These are phyloP conservation scores for Tetradesmus lagerheimii DNA, from an alignment of 139 green algal genomes.

Conservation along the genomic window DNA sequence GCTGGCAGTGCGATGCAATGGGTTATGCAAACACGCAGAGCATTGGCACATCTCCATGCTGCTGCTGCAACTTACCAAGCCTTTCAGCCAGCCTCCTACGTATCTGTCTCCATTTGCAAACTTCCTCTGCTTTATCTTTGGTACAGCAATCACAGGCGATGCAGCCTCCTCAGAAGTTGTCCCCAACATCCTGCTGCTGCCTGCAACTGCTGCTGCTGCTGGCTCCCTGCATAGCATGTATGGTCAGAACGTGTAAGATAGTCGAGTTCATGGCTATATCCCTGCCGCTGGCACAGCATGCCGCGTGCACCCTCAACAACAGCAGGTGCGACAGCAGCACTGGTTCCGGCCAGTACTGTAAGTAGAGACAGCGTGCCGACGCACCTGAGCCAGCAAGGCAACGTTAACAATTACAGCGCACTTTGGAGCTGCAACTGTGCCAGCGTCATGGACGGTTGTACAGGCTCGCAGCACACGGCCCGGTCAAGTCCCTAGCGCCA, in stretches of 20 bases:
- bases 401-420: background rate
- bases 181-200: background rate
- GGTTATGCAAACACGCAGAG: too few species aligned
- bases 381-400: background rate
- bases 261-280: background rate
- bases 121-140: conserved; percentile 16
- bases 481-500: background rate
- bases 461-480: background rate
- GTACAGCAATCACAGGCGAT: background rate
- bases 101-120: conserved; percentile 68
- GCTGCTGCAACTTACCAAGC: conserved; percentile 37
- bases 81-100: conserved; percentile 61
- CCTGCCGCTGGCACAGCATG: background rate
- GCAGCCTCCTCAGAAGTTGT: background rate
- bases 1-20: too few species aligned
- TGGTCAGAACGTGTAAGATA: background rate
- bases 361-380: background rate
- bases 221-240: background rate
- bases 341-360: background rate
- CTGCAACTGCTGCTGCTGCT: background rate
- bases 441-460: background rate
- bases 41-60: background rate
- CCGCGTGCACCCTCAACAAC: background rate
- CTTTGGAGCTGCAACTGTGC: background rate
- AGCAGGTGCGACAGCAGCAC: background rate